A percentile compares a stretch with the other conserved stretches of the same genome.
phyloP scores from a whole-genome alignment of 1,284 basidiomycete genomes.

The Ustilago cynodontis region DNA sequence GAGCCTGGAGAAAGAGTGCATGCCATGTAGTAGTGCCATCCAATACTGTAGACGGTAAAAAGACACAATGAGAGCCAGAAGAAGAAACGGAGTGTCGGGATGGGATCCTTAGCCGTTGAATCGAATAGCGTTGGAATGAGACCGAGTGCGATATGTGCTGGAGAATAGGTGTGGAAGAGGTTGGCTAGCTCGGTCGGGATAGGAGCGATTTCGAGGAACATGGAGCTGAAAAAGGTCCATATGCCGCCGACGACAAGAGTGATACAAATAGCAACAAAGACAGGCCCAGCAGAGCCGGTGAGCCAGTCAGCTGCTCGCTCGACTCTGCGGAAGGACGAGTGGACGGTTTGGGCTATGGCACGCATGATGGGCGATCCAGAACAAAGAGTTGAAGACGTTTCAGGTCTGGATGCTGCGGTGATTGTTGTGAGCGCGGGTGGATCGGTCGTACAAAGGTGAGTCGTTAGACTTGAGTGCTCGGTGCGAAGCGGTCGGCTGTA shows the following conservation, averaged over 20 bases:
- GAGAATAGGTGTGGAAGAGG: conserved; percentile 53
- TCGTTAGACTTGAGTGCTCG: not conserved
- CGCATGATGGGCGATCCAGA: conserved; percentile 43
- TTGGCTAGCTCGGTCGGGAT: conserved; percentile 50
- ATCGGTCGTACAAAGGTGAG: not conserved
- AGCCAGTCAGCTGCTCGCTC: conserved; percentile 83
- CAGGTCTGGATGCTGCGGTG: not conserved
- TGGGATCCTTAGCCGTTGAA: conserved; percentile 35
- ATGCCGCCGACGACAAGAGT: conserved; percentile 79
- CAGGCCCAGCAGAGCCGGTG: conserved; percentile 89
- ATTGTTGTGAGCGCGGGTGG: not conserved
- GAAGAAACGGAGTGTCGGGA: conserved; percentile 46
- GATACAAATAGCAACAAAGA: conserved; percentile 81
- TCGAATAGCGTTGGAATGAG: conserved; percentile 42
- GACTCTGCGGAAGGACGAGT: conserved; percentile 84
- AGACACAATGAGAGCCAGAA: conserved; percentile 75
- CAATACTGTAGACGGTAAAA: conserved; percentile 82
- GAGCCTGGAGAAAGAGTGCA: conserved; percentile 76
- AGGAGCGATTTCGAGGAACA: conserved; percentile 52
- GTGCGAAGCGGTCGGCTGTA: too few species aligned
- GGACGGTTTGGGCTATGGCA: conserved; percentile 74
- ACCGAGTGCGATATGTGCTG: conserved; percentile 60
- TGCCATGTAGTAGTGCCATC: conserved; percentile 85
- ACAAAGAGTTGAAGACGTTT: not conserved
- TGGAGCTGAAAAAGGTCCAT: conserved; percentile 77